Base-by-base conservation (phyloP, 2,329 filamentous ascomycete species). In the Rhynchosporium agropyri region DNA sequence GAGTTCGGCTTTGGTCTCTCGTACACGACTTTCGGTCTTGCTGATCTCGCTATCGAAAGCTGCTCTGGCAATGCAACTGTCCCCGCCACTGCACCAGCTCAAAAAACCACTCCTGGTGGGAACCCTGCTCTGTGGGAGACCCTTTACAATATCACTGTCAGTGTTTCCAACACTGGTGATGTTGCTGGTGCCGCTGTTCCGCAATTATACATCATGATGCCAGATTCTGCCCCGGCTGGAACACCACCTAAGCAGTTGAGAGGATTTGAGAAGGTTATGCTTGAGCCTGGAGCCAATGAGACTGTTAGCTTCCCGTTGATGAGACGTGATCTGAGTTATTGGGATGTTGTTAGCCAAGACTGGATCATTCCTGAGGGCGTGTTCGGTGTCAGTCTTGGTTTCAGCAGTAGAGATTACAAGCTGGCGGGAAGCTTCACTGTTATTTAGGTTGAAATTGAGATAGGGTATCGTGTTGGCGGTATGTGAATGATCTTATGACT, bases 21-120 rank as follows among this genome's bases (percentile, higher is more conserved):
- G 2, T 95, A 94, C 81, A 91, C 90, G 0, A 90, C 82, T 1
- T 93, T 95, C 72, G 74, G 83, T 58, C 90, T 91, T 77, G 84
- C 87, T 29, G 79, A 89, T 73, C 77, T 53, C 69, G 75, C 77
- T 56, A 70, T 77, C 31, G 15, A 60, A 15, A 45, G 43, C 43
- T n/a, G 43, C 42, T 12, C 48, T 60, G 13, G 42, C 15, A 29
- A n/a, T 4, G 51, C 55, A 36, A 36, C 40, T 26, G 29, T 38
- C 50, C 28, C 69, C 60, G 2, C 51, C 29, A 33, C 28, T 2
- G 36, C 62, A 4, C 54, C 64, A 12, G 33, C 61, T 4, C 46
- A 65, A 29, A 45, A 36, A 26, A 61, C 58, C 13, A 20, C 50
- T 6, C 69, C 67, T 40, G 68, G 69, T 8, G 69, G 69, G 2